phyloP scores from a whole-genome alignment of 1,284 basidiomycete genomes.

The Tylopilus sp. region DNA sequence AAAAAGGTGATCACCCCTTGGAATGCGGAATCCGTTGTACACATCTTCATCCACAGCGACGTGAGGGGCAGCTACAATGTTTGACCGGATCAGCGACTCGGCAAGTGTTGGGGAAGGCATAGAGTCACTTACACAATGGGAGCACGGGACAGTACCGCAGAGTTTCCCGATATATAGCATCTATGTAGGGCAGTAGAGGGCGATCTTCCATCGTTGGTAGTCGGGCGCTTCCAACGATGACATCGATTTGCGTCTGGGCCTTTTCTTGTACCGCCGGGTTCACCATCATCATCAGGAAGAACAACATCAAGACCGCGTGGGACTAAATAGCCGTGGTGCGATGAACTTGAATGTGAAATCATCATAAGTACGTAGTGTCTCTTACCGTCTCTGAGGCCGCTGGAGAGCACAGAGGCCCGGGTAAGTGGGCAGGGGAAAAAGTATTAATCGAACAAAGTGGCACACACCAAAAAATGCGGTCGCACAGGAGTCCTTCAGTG shows the following conservation, averaged over 20 bases:
- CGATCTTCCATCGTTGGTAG: slow-evolving; percentile 46
- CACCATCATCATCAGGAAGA: slow-evolving; percentile 48
- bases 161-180: slow-evolving; percentile 35
- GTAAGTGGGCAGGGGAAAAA: neutral
- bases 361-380: neutral
- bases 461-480: slow-evolving; percentile 23
- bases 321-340: slow-evolving; percentile 8
- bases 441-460: neutral
- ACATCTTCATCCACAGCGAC: slow-evolving; percentile 19
- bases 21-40: slow-evolving; percentile 20
- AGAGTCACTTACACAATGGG: slow-evolving; percentile 24
- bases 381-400: slow-evolving; percentile 28
- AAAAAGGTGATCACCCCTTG: slow-evolving; percentile 12
- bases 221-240: slow-evolving; percentile 38
- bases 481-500: slow-evolving; percentile 20
- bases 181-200: slow-evolving; percentile 42
- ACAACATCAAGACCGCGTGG: slow-evolving; percentile 25
- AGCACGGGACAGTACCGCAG: slow-evolving; percentile 17
- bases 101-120: neutral
- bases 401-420: neutral
- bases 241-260: slow-evolving; percentile 46
- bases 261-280: slow-evolving; percentile 44
- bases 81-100: neutral
- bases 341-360: too few species aligned
- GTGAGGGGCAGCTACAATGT: slow-evolving; percentile 20